Evolutionary conservation across 208 protist species (phyloP), one percentile per base, ranked within the genome.

Genomic region (Endotrypanum monterogeii): DNA sequence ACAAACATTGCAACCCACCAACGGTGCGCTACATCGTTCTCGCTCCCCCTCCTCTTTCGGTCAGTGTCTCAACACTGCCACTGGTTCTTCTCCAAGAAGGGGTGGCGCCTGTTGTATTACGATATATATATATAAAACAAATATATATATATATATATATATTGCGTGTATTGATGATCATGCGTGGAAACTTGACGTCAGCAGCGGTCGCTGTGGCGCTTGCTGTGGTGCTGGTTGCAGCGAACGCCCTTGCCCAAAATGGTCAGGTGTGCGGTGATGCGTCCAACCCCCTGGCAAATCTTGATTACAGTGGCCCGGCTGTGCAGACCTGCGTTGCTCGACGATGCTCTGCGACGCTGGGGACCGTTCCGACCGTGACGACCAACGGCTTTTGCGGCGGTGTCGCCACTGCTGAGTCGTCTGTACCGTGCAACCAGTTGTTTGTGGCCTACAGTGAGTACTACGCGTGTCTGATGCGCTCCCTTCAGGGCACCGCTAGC

Each of bases 381-480:
- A 79, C 73, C 11, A 39, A 54, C 44, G 83, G 80, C 30, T 80
- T 78, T 61, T 85, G 83, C 63, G 56, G 83, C 72, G 85, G 77
- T 62, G 73, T 71, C 57, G 73, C 77, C 28, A 80, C 78, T 20
- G 25, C 71, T 1, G 83, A 88, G 65, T 55, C 71, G 18, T 39
- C 69, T 28, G 77, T 74, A 11, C 1, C 25, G 48, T 89, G 84
- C 82, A 9, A 7, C 11, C 63, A 18, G 55, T 58, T 89, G 48
- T 52, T 73, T 54, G 16, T 3, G 3, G 85, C 73, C 16, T 89
- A 87, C 80, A 78, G 61, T 52, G 66, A 25, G 48, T 89, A 84
- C 73, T 89, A 85, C 67, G 46, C 44, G 18, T 89, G 85, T 58
- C 20, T 87, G 3, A 52, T 86, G 60, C 69, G 63, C n/a, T 73